These are phyloP conservation scores for Hanseniaspora taiwanica DNA, from an alignment of 805 yeast species.

Conservation along the genomic window DNA sequence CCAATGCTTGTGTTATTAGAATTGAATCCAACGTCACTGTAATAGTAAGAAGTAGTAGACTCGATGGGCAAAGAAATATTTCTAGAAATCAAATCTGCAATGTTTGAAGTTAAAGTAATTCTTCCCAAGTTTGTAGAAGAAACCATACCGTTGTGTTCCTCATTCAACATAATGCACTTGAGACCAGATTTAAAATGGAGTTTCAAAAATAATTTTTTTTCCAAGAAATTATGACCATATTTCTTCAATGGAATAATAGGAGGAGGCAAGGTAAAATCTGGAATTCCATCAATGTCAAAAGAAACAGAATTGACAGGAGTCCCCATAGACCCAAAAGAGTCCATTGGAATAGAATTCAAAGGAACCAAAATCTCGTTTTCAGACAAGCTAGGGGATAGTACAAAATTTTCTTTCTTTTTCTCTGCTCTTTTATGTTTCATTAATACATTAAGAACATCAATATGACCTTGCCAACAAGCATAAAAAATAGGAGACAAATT, in stretches of 20 bases:
- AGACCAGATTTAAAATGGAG: slow-evolving; percentile 45
- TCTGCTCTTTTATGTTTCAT: slow-evolving; percentile 14
- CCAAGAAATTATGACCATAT: slow-evolving; percentile 92
- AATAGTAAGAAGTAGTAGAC: background rate
- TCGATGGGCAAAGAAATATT: slow-evolving; percentile 69
- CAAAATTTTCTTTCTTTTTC: background rate
- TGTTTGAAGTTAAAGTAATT: slow-evolving; percentile 63
- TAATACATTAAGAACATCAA: slow-evolving; percentile 62
- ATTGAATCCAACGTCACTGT: background rate
- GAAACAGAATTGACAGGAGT: slow-evolving; percentile 3
- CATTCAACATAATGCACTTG: slow-evolving; percentile 31
- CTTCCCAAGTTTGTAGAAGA: slow-evolving; percentile 54
- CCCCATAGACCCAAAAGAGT: too few relatives aligned
- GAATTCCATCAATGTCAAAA: slow-evolving; percentile 57
- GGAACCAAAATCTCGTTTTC: slow-evolving; percentile 3
- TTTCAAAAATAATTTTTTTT: slow-evolving; percentile 76
- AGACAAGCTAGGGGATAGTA: background rate
- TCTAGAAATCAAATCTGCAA: slow-evolving; percentile 77
- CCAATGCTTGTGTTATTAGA: background rate
- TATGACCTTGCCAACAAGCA: slow-evolving; percentile 90
- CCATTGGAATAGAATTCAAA: background rate
- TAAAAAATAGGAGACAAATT: slow-evolving; percentile 72
- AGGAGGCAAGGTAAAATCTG: slow-evolving; percentile 86
- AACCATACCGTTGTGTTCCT: slow-evolving; percentile 27
- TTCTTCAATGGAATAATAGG: slow-evolving; percentile 88